Conservation (phyloP, 768 basidiomycete genomes). For the Boletus barrowsii region DNA sequence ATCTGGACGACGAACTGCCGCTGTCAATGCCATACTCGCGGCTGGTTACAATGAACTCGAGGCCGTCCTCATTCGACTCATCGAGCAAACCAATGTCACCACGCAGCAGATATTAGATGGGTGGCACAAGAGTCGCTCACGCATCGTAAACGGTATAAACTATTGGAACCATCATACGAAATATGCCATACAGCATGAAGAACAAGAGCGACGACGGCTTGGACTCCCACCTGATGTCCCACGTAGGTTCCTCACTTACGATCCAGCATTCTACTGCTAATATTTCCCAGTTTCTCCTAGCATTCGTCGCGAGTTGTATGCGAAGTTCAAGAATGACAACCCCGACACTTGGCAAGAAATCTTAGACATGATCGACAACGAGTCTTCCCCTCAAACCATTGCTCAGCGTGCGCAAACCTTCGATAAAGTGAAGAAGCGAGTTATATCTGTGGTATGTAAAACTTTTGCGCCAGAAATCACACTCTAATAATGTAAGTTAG, state of each 20-base stretch:
- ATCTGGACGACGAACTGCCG: too few species aligned
- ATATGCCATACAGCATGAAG: background rate
- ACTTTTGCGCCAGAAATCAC: background rate
- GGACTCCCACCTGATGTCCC: background rate
- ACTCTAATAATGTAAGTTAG: background rate
- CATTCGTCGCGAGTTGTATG: background rate
- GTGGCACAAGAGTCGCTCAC: constrained; percentile 3
- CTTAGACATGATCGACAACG: background rate
- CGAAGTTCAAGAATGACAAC: constrained; percentile 8
- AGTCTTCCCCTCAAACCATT: background rate
- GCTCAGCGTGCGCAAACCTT: constrained; percentile 1
- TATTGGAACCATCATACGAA: constrained; percentile 5
- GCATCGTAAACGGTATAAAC: background rate
- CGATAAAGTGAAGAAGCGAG: background rate
- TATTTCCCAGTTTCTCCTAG: background rate
- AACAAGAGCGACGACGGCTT: background rate
- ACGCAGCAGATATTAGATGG: constrained; percentile 1
- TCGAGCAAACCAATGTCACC: background rate
- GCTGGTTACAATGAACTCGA: background rate
- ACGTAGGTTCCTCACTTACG: background rate
- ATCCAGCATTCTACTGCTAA: background rate
- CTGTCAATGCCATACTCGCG: background rate
- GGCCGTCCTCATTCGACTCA: background rate
- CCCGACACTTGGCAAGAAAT: constrained; percentile 5
- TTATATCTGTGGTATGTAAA: background rate